phyloP scores from a whole-genome alignment of 2,329 filamentous ascomycete genomes.

The Pezicula radicicola region DNA sequence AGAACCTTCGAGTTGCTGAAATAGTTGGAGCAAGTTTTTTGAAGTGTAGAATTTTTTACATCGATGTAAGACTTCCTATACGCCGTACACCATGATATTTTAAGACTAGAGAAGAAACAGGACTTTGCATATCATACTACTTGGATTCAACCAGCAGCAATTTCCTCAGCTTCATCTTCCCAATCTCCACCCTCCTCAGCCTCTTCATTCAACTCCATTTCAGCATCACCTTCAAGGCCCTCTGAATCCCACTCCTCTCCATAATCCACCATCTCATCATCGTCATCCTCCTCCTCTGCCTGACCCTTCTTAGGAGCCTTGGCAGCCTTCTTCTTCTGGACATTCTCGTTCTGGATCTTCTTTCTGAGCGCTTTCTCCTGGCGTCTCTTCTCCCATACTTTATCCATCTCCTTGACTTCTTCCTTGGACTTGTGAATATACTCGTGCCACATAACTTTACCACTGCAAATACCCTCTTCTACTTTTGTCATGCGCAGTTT shows the following conservation, averaged over 20 bases:
- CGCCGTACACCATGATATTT: no score
- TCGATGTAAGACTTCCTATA: no score
- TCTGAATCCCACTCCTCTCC: slow-evolving; percentile 31
- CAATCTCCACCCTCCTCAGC: slow-evolving; percentile 28
- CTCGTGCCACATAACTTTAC: slow-evolving; percentile 97
- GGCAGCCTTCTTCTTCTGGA: slow-evolving; percentile 77
- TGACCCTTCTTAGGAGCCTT: slow-evolving; percentile 45
- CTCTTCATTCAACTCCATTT: slow-evolving; percentile 29
- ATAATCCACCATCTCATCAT: slow-evolving; percentile 41
- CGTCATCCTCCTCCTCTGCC: slow-evolving; percentile 48
- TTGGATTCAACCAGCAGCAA: slow-evolving; percentile 24
- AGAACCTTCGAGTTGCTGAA: no score
- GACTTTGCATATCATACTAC: no score
- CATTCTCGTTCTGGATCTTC: slow-evolving; percentile 82
- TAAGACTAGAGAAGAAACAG: no score
- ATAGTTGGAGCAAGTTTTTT: no score
- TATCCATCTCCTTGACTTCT: slow-evolving; percentile 76
- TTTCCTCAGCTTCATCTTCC: slow-evolving; percentile 30
- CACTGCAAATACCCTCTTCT: slow-evolving; percentile 86
- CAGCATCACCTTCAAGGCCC: slow-evolving; percentile 29
- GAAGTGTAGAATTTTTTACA: no score
- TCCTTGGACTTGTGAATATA: slow-evolving; percentile 80
- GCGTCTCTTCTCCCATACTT: slow-evolving; percentile 74
- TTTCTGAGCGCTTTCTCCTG: slow-evolving; percentile 80
- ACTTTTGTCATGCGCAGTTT: slow-evolving; percentile 88